Evolutionary conservation across 2,329 filamentous ascomycete species (phyloP).

Genomic region (Diplocarpon rosae): DNA sequence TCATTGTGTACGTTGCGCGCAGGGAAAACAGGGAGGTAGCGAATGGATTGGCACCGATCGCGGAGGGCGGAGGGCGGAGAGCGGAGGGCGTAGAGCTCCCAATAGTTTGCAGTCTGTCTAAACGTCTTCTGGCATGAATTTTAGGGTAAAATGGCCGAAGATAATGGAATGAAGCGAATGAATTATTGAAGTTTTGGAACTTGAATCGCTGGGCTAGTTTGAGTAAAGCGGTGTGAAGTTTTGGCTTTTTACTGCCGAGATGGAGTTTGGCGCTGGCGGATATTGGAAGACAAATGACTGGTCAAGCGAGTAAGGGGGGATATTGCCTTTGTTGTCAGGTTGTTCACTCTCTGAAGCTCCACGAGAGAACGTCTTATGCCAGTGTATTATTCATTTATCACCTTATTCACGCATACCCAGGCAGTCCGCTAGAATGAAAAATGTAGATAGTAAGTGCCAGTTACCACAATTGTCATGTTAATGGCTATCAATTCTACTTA

Average conservation of each 20-base stretch:
- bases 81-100: slow-evolving; percentile 9
- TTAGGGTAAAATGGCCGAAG: slow-evolving; percentile 10
- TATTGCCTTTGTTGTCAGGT: too few relatives aligned
- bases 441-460: too few relatives aligned
- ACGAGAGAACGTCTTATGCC: too few relatives aligned
- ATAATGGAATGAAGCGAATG: slow-evolving; percentile 15
- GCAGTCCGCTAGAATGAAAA: too few relatives aligned
- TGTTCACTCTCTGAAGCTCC: too few relatives aligned
- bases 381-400: too few relatives aligned
- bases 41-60: slow-evolving; percentile 14
- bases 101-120: slow-evolving; percentile 9
- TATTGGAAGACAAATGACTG: too few relatives aligned
- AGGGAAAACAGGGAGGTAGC: slow-evolving; percentile 2
- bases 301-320: too few relatives aligned
- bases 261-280: neutral
- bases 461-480: too few relatives aligned
- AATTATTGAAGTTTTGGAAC: slow-evolving; percentile 6
- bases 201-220: slow-evolving; percentile 6
- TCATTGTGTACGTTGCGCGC: slow-evolving; percentile 12
- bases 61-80: slow-evolving; percentile 1
- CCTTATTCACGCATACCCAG: too few relatives aligned
- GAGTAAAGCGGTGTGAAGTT: slow-evolving; percentile 9
- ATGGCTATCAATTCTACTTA: too few relatives aligned
- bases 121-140: slow-evolving; percentile 13
- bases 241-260: neutral